Base-by-base conservation (phyloP, 192 early-diverging fungal genomes). In the Coemansia sp. region DNA sequence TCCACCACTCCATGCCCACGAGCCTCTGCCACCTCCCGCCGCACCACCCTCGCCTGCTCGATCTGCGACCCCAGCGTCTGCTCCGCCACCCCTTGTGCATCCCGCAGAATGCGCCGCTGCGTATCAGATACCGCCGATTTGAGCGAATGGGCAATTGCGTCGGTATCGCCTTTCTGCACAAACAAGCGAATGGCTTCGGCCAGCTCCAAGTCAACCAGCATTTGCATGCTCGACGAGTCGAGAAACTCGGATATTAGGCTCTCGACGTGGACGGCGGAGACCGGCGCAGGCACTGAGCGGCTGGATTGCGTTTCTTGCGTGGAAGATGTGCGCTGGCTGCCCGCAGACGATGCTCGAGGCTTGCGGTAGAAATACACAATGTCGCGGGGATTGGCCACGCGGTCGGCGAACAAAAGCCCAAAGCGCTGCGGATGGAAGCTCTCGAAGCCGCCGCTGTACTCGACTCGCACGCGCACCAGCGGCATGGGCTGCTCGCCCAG, bases 351-450 rank as follows among this genome's bases (percentile, higher is more conserved):
- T 36, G 4, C 74, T 59, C 10, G 82, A 68, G 25, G 52, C 54
- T 83, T 88, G 23, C 93, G 82, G 66, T 87, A 88, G 72, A 94
- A 95, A 53, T 87, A 83, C 7, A 97, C 73, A 59, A 97, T 87
- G 37, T 97, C 94, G 56, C 87, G 88, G 2, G 92, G 88, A 66
- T 97, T 97, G 20, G 95, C 95, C 4, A 97, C 91, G 17, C 81
- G 66, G 22, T 91, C 86, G 3, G 88, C 85, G 82, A 93, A 95
- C 26, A 79, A 61, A 28, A 89, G 85, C 0, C 95, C 94, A 74
- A 97, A 97, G 12, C 89, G 82, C 71, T 91, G 86, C 8, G 93
- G 90, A 69, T 94, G 94, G 72, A 93, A 89, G 48, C 89, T 88
- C 47, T 85, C 82, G 62, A 86, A 97, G 0, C 90, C 92, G 59